phyloP scores from a whole-genome alignment of 1,284 basidiomycete species.

The Ustilago loliicola region DNA sequence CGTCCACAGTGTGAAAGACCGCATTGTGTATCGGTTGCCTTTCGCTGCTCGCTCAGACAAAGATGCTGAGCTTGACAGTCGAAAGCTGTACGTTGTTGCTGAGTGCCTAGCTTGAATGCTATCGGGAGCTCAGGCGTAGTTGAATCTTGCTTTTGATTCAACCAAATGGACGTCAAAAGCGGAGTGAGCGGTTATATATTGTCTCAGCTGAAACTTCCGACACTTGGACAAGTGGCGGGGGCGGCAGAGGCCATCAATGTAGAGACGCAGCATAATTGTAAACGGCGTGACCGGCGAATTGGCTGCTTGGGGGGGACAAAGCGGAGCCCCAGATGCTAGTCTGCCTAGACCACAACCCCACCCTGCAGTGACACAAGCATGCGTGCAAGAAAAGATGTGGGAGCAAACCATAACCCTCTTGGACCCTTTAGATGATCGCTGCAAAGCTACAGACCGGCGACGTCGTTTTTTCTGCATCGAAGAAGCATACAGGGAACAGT shows the following conservation, averaged over 20 bases:
- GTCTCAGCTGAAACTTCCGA: not conserved
- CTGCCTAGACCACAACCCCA: not conserved
- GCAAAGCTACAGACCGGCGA: not conserved
- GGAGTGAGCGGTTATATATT: not conserved
- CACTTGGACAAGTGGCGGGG: not conserved
- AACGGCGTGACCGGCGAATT: not conserved
- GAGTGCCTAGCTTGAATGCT: not conserved
- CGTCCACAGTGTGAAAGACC: constrained; percentile 5
- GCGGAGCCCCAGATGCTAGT: constrained; percentile 1
- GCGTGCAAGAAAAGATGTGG: not conserved
- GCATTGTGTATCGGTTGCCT: constrained; percentile 2
- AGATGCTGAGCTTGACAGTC: not conserved
- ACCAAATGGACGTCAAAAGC: not conserved
- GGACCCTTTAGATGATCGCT: not conserved
- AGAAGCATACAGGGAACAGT: not conserved
- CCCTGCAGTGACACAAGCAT: not conserved
- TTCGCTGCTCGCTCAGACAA: not conserved
- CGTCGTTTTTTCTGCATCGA: not conserved
- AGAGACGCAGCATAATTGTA: not conserved
- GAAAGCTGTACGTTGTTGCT: not conserved
- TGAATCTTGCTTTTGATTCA: not conserved
- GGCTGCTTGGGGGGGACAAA: not conserved
- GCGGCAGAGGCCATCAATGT: not conserved
- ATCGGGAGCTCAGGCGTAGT: not conserved
- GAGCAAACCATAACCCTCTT: not conserved